These are phyloP conservation scores for Escallonia herrerae DNA, from an alignment of 129 eudicot genomes.

Conservation along the genomic window DNA sequence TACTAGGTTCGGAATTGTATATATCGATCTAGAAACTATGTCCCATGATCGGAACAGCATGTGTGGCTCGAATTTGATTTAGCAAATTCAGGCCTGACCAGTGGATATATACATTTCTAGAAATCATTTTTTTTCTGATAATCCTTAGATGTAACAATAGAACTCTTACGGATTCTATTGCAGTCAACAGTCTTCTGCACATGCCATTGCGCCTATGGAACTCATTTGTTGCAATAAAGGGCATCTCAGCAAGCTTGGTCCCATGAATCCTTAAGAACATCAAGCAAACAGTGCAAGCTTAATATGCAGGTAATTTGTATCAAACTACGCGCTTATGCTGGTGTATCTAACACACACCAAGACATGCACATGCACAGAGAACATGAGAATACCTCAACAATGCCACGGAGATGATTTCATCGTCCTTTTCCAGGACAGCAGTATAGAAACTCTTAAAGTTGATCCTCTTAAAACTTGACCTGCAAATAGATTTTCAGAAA, in stretches of 20 bases:
- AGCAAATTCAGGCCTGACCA: not conserved
- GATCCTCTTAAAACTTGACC: slow-evolving; percentile 54
- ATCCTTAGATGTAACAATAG: no score
- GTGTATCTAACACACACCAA: not conserved
- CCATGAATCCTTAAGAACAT: slow-evolving; percentile 47
- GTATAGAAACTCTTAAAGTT: slow-evolving; percentile 54
- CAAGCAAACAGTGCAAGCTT: not conserved
- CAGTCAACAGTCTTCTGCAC: slow-evolving; percentile 39
- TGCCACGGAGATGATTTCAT: slow-evolving; percentile 53
- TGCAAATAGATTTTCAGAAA: slow-evolving; percentile 15
- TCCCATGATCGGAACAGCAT: not conserved
- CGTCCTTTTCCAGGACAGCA: slow-evolving; percentile 51
- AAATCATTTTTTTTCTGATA: not conserved
- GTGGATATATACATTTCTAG: not conserved
- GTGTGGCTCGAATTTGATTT: not conserved
- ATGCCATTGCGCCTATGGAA: slow-evolving; percentile 45
- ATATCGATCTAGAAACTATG: not conserved
- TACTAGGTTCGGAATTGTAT: not conserved
- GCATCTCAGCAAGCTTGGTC: slow-evolving; percentile 57
- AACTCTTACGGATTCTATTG: slow-evolving; percentile 48
- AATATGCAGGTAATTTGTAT: not conserved
- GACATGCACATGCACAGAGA: not conserved
- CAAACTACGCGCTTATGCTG: not conserved
- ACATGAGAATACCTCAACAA: slow-evolving; percentile 44
- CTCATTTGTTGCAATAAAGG: slow-evolving; percentile 52